Evolutionary conservation across 1,284 basidiomycete genomes (phyloP).

Genomic region (Ustilago loliicola): DNA sequence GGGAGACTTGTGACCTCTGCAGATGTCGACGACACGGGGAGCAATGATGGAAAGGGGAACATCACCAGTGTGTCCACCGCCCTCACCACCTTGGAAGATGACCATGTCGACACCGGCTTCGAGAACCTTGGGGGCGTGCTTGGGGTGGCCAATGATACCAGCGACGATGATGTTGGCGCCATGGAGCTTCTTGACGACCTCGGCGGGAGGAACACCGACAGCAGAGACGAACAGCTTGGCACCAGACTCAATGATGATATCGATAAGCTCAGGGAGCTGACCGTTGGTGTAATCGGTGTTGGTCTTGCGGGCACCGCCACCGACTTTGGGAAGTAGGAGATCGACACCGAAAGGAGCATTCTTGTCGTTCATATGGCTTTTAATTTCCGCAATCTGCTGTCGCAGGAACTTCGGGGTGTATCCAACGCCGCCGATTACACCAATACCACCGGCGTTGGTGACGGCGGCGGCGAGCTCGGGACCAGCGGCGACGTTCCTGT

Average conservation of each 20-base stretch:
- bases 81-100: slow-evolving; percentile 67
- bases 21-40: slow-evolving; percentile 63
- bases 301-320: slow-evolving; percentile 63
- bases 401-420: slow-evolving; percentile 54
- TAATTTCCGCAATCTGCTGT: slow-evolving; percentile 52
- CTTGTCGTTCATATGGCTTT: slow-evolving; percentile 60
- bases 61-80: slow-evolving; percentile 66
- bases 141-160: slow-evolving; percentile 78
- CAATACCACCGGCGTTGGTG: slow-evolving; percentile 63
- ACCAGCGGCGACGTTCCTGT: slow-evolving; percentile 64
- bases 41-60: slow-evolving; percentile 60
- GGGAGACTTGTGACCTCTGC: slow-evolving; percentile 58
- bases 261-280: slow-evolving; percentile 57
- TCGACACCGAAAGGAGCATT: slow-evolving; percentile 66
- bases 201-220: slow-evolving; percentile 63
- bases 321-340: slow-evolving; percentile 65
- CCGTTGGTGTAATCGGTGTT: slow-evolving; percentile 66
- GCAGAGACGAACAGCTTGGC: slow-evolving; percentile 66
- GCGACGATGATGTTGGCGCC: slow-evolving; percentile 56
- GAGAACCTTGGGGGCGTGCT: slow-evolving; percentile 65
- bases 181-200: slow-evolving; percentile 64
- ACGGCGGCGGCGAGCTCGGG: slow-evolving; percentile 65
- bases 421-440: slow-evolving; percentile 66
- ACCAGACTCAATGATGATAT: slow-evolving; percentile 62
- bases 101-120: slow-evolving; percentile 64